Base-by-base conservation (phyloP, 345 rosid species). In the Cardiospermum halicacabum region DNA sequence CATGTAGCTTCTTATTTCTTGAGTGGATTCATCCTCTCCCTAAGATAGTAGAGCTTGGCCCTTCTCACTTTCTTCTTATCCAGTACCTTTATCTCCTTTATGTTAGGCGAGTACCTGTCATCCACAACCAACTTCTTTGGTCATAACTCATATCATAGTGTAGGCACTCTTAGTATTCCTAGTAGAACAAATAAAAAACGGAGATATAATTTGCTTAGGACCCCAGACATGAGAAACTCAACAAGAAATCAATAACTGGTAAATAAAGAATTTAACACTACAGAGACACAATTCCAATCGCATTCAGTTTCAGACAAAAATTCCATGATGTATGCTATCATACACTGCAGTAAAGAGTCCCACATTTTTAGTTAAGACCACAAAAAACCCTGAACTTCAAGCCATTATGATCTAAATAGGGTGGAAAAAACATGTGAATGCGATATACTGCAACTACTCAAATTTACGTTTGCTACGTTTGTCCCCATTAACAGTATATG, bases 51-150 rank as follows among this genome's bases (percentile, higher is more conserved):
- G 56, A 91, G 96, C 83, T 91, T 89, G 27, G 97, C 99, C 82
- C 99, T 89, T 73, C 93, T 83, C 75, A 87, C 96, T 71, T 74
- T 91, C 80, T 86, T 91, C 96, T 86, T 91, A 77, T 87, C 97
- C 84, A 91, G 75, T 78, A 87, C 92, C 85, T 85, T 87, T 37
- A 91, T 87, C 85, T 87, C 97, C 89, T 82, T 89, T 62, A 89
- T 84, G 76, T 91, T 94, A 45, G 99, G 99, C 0, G 96, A 91
- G 65, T 91, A 91, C 89, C 99, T 87, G 83, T 66, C 70, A 78
- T 66, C 68, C 58, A 66, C 18, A 69, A 65, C 13, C 45, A 22
- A 53, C 19, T 72, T 65, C 31, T 61, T 71, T 48, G 59, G 37
- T 62, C 58, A 63, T 36, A 12, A 45, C 56, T 62, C 61, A 60